Base-by-base conservation (phyloP, 2,329 filamentous ascomycete species). In the Colletotrichum limetticola region DNA sequence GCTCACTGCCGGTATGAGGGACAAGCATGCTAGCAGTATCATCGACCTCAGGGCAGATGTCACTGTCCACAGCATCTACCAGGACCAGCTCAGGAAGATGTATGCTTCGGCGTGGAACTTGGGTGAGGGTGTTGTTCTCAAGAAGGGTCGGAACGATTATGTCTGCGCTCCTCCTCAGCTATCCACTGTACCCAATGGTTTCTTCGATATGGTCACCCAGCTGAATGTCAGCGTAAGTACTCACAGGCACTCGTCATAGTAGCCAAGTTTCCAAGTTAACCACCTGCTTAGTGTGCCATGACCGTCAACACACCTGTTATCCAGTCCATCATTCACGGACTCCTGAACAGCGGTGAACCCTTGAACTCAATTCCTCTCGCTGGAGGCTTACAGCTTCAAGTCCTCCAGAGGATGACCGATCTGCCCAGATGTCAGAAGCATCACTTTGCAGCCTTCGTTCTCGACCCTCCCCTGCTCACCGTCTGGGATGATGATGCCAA, bases 251-350 rank as follows among this genome's bases (percentile, higher is more conserved):
- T 9, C 22, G 49, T 22, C 16, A 26, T 42, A 24, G 14, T 58
- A 14, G 14, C 19, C 30, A 11, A 26, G 26, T 6, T 22, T n/a
- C 49, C 26, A 26, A 26, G 26, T 26, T 61, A 32, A 57, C 26
- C 49, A 22, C 35, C 6, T 49, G 6, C 3, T 55, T 35, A 92
- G 89, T 90, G 87, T 76, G 91, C 91, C 63, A 91, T 93, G 87
- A 93, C 91, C 4, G 85, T 93, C 75, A 91, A 90, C 78, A 93
- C 91, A 4, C 85, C 87, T 71, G 87, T 92, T 53, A 91, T 93
- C 77, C 88, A 89, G 75, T 85, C 91, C 32, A 87, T 93, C 74
- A 82, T 92, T 7, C 78, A 78, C 56, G 80, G 81, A 4, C 82
- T 86, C 69, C 82, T 85, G 61, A 86, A 83, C 58, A 83, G 86